Base-by-base conservation (phyloP, 352 stramenopile genomes). In the Blastocystis sp. region DNA sequence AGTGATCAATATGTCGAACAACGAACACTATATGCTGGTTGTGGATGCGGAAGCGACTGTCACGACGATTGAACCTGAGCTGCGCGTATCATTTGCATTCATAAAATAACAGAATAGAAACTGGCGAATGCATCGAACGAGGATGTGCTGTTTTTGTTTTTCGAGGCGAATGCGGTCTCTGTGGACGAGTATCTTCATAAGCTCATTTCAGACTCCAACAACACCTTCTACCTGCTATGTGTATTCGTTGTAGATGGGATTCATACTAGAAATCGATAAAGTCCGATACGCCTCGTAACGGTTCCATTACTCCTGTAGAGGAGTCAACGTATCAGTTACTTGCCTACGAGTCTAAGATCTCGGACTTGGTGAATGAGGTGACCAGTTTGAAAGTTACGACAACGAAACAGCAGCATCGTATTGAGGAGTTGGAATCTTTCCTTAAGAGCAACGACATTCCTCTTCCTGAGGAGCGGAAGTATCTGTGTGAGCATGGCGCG, bases 201-300 rank as follows among this genome's bases (percentile, higher is more conserved):
- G 16, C n/a, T 81, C 16, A 64, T 81, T 4, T 48, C 69, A 11
- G 46, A 38, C 8, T n/a, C 18, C 46, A 81, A 81, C 48, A 81
- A 81, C 36, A 81, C 69, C 9, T 81, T 81, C 48, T 81, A 81
- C 51, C 36, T 81, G 69, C 53, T 64, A 34, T 81, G 49, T 51
- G 69, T 81, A 64, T 42, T 42, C 40, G n/a, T 46, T 44, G 29
- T 29, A 38, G 9, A 32, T 18, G 18, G 0, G 8, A 21, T 32
- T 46, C 16, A 4, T 46, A 4, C 9, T 65, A 40, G 29, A 81
- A 51, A 81, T 63, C 16, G 11, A 61, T 32, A 14, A 21, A 34
- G 27, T 61, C 32, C 14, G 36, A 59, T 6, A 59, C 51, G n/a
- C 3, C 51, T 59, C n/a, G 18, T 27, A n/a, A 48, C 6, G 36